These are phyloP conservation scores for Bruguiera hainesii DNA, from an alignment of 441 rosid species.

Conservation along the genomic window DNA sequence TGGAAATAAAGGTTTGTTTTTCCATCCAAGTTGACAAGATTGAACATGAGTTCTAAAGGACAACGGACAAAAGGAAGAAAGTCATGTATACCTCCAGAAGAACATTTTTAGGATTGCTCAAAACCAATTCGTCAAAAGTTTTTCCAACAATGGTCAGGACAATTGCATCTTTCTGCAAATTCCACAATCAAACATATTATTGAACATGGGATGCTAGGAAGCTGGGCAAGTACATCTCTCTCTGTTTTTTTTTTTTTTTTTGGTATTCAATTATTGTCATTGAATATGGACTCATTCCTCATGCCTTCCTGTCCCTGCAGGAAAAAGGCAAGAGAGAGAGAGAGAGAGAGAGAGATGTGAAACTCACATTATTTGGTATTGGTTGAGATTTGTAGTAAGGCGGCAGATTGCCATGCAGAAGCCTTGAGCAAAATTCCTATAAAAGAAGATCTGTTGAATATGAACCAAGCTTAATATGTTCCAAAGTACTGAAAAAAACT, in stretches of 20 bases:
- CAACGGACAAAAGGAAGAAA: slow-evolving; percentile 1
- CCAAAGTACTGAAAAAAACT: neutral
- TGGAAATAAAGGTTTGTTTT: neutral
- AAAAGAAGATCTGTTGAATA: slow-evolving; percentile 21
- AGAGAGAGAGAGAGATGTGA: neutral
- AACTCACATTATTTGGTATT: slow-evolving; percentile 72
- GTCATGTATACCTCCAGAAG: slow-evolving; percentile 66
- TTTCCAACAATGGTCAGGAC: slow-evolving; percentile 65
- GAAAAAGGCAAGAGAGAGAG: neutral
- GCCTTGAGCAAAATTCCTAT: slow-evolving; percentile 68
- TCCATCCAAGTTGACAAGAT: neutral
- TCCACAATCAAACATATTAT: slow-evolving; percentile 10
- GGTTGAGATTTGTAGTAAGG: slow-evolving; percentile 81
- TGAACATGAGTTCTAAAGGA: slow-evolving; percentile 1
- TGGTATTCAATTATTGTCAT: too few species aligned
- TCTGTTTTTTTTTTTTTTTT: too few species aligned
- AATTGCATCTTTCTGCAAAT: slow-evolving; percentile 54
- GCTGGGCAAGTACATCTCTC: too few species aligned
- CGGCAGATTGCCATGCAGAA: slow-evolving; percentile 47
- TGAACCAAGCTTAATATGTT: slow-evolving; percentile 15
- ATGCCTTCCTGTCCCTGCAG: neutral
- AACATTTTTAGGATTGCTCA: slow-evolving; percentile 62
- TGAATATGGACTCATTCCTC: neutral
- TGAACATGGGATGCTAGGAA: neutral
- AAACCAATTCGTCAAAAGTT: slow-evolving; percentile 69